Base-by-base conservation (phyloP, 352 stramenopile genomes). In the Phytophthora macrochlamydospora region DNA sequence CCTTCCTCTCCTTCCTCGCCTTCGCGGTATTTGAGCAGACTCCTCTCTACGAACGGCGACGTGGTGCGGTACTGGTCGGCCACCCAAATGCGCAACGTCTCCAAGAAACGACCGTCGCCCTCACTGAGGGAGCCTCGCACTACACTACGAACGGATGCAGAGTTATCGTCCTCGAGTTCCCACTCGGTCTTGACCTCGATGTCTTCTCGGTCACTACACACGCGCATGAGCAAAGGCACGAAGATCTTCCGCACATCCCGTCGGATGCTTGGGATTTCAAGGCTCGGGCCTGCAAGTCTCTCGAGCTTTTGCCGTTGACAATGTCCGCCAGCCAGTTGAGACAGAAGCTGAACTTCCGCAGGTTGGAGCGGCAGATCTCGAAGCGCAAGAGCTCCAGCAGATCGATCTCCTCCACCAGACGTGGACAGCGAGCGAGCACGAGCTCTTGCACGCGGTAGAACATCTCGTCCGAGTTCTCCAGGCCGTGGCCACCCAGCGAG, bases 111-210 rank as follows among this genome's bases (percentile, higher is more conserved):
- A 32, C 80, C 80, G 54, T 92, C 85, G 30, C 85, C 83, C 53
- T 93, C 81, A 52, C 76, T 84, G 8, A 89, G 56, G 8, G 75
- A 85, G 5, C 79, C 81, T 7, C 75, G 71, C 30, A 87, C 80
- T 31, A 87, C 80, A 30, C 78, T 93, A 9, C 79, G 77, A 37
- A 91, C 83, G n/a, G 82, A 73, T 30, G 83, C 83, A 11, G 79
- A 53, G 52, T 91, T 91, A 56, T 91, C 83, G 45, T 83, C 85
- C 62, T 94, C 87, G 14, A 92, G 71, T 69, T 94, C 87, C 87
- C 87, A 94, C 66, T 94, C 87, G 2, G 83, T 93, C 66, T 92
- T 92, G 56, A 94, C 82, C 52, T 93, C 84, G 33, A 94, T 90
- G 58, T 94, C 87, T 59, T 89, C 78, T 9, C 87, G 87, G 60